phyloP scores from a whole-genome alignment of 2,329 filamentous ascomycete species.

The Pseudogymnoascus sp. region DNA sequence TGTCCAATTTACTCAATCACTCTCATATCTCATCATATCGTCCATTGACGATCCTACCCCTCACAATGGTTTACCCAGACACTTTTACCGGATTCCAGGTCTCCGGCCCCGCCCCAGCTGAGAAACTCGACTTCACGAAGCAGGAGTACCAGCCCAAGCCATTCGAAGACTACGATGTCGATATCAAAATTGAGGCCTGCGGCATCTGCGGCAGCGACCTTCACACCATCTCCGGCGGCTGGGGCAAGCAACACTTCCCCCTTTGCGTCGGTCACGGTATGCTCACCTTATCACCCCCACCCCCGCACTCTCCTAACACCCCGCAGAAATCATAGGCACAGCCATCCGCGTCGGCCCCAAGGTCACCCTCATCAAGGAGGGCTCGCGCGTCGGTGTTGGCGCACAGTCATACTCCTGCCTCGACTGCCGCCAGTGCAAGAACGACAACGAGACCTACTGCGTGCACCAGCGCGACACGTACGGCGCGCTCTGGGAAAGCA shows the following conservation, averaged over 20 bases:
- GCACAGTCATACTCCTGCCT: conserved; percentile 47
- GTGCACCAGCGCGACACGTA: conserved; percentile 43
- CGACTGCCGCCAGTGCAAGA: conserved; percentile 45
- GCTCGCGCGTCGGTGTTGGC: conserved; percentile 46
- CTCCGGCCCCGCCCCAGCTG: conserved; percentile 25
- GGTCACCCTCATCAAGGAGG: conserved; percentile 48
- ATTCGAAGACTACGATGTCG: conserved; percentile 79
- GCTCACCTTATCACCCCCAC: not conserved
- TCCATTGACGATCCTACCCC: not conserved
- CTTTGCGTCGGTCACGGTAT: conserved; percentile 43
- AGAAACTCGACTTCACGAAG: conserved; percentile 24
- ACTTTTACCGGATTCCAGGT: conserved; percentile 56
- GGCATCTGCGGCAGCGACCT: conserved; percentile 68
- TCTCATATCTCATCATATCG: not conserved
- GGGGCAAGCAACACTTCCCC: conserved; percentile 42
- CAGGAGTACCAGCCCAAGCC: conserved; percentile 70
- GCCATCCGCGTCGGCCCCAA: conserved; percentile 59
- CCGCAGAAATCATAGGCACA: conserved; percentile 58
- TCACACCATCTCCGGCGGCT: conserved; percentile 57
- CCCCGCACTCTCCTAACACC: not conserved
- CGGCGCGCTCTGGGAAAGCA: conserved; percentile 41
- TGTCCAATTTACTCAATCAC: not conserved
- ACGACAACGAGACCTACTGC: conserved; percentile 49
- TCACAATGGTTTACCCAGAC: conserved; percentile 40
- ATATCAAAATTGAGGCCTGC: conserved; percentile 77